phyloP scores from a whole-genome alignment of 805 yeast species.

The Peterozyma toletana region DNA sequence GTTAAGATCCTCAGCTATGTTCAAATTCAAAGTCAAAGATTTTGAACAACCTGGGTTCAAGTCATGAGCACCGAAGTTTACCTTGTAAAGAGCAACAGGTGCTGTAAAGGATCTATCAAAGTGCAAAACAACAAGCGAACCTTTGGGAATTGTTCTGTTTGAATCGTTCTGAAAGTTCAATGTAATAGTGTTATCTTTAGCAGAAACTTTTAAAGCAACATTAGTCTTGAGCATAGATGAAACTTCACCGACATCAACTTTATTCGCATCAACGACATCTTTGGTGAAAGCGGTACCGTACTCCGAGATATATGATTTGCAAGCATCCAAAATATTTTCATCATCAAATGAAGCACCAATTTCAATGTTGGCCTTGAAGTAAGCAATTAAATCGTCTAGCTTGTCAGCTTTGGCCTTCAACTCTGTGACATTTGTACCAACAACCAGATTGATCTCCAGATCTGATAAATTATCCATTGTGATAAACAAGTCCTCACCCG shows the following conservation, averaged over 20 bases:
- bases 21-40: too few relatives aligned
- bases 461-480: slow-evolving; percentile 1
- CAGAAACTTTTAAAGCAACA: not conserved
- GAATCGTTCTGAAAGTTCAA: not conserved
- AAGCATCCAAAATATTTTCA: slow-evolving; percentile 2
- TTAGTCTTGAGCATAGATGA: not conserved
- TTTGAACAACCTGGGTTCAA: too few relatives aligned
- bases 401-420: slow-evolving; percentile 2
- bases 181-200: not conserved
- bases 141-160: not conserved
- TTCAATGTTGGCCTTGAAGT: slow-evolving; percentile 2
- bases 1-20: too few relatives aligned
- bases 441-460: not conserved
- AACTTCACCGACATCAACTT: not conserved
- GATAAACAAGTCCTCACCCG: not conserved
- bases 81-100: too few relatives aligned
- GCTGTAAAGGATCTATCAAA: too few relatives aligned
- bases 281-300: slow-evolving; percentile 4
- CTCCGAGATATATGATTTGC: slow-evolving; percentile 3
- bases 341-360: not conserved
- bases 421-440: slow-evolving; percentile 1
- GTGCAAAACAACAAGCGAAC: too few relatives aligned
- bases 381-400: slow-evolving; percentile 1
- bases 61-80: too few relatives aligned
- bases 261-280: not conserved